Evolutionary conservation across 2,329 filamentous ascomycete genomes (phyloP).

Genomic region (Rosellinia necatrix): DNA sequence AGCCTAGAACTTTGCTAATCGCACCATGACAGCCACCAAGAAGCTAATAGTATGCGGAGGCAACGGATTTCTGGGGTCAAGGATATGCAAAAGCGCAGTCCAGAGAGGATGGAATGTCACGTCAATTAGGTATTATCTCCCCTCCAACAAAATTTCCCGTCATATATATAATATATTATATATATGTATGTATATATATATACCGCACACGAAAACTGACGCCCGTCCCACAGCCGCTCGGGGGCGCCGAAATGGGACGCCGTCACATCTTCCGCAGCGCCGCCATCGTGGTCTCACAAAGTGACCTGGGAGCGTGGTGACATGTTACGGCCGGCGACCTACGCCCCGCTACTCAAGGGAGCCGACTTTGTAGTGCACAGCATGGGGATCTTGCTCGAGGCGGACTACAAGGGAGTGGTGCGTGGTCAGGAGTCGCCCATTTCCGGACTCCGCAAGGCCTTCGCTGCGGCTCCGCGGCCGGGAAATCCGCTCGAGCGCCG

Average conservation of each 20-base stretch:
- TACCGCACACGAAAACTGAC: constrained; percentile 21
- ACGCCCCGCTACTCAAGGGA: constrained; percentile 73
- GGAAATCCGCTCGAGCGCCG: constrained; percentile 70
- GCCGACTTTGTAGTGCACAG: constrained; percentile 89
- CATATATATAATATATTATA: too few relatives aligned
- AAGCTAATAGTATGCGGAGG: constrained; percentile 90
- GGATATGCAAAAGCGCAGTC: constrained; percentile 90
- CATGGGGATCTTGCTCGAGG: constrained; percentile 95
- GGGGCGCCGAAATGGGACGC: constrained; percentile 85
- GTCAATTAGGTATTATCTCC: constrained; percentile 74
- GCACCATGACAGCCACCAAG: constrained; percentile 64
- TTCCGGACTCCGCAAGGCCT: constrained; percentile 76
- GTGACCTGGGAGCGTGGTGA: constrained; percentile 90
- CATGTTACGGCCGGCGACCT: constrained; percentile 81
- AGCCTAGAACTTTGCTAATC: constrained; percentile 24
- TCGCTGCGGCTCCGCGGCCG: constrained; percentile 67
- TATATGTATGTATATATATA: too few relatives aligned
- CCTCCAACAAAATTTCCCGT: neutral
- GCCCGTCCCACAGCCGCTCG: constrained; percentile 69
- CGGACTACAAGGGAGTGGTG: constrained; percentile 94
- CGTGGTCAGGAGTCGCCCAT: constrained; percentile 83
- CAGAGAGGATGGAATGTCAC: constrained; percentile 88
- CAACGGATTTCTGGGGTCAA: constrained; percentile 84
- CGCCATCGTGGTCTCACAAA: constrained; percentile 79
- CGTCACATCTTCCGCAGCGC: constrained; percentile 70